These are phyloP conservation scores for Colletotrichum trifolii DNA, from an alignment of 2,329 filamentous ascomycete species.

Conservation along the genomic window DNA sequence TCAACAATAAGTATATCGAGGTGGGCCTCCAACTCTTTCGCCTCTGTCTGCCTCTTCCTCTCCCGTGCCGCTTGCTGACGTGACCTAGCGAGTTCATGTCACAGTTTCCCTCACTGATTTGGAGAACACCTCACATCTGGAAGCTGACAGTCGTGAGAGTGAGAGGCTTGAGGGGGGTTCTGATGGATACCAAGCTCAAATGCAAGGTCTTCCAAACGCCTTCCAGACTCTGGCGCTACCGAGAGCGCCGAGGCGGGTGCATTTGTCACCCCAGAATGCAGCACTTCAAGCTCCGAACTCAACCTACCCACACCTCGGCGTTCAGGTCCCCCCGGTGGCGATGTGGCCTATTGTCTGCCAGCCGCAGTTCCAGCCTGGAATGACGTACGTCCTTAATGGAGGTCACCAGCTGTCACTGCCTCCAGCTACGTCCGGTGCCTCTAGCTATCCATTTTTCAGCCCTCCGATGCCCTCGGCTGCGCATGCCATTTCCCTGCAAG, in stretches of 20 bases:
- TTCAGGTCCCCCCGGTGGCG: slow-evolving; percentile 42
- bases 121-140: too few relatives aligned
- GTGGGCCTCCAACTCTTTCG: slow-evolving; percentile 3
- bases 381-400: slow-evolving; percentile 45
- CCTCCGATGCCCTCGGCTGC: slow-evolving; percentile 39
- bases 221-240: slow-evolving; percentile 29
- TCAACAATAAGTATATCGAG: slow-evolving; percentile 30
- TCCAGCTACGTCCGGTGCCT: neutral
- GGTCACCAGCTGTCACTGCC: slow-evolving; percentile 17
- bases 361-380: slow-evolving; percentile 41
- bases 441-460: slow-evolving; percentile 34
- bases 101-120: too few relatives aligned
- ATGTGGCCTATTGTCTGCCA: slow-evolving; percentile 50
- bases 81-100: too few relatives aligned
- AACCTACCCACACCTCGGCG: slow-evolving; percentile 26
- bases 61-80: too few relatives aligned
- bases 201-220: slow-evolving; percentile 22
- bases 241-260: slow-evolving; percentile 5
- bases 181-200: neutral
- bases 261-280: slow-evolving; percentile 4
- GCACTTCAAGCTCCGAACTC: neutral
- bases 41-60: too few relatives aligned
- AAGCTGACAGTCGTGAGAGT: too few relatives aligned
- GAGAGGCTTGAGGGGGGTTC: too few relatives aligned
- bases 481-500: neutral